A percentile compares a stretch with the other conserved stretches of the same genome.
Evolutionary conservation across 106 monocot species (phyloP).

Genomic region (Triglochin maritima): DNA sequence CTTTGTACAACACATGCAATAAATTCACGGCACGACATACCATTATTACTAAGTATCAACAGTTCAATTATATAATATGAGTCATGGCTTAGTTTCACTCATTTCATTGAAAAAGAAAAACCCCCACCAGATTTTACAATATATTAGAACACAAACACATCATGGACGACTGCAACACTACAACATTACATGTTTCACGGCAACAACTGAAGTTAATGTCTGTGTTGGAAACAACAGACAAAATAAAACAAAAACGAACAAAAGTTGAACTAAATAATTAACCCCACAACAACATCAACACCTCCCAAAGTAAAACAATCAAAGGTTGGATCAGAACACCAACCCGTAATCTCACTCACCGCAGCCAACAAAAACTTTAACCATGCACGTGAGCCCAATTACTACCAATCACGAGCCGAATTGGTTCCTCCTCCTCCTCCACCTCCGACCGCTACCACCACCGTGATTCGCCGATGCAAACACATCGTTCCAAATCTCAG

Average conservation of each 20-base stretch:
- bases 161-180: background rate
- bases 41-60: too few species aligned
- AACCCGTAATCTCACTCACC: background rate
- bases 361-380: background rate
- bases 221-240: background rate
- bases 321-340: background rate
- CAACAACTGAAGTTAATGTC: background rate
- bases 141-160: background rate
- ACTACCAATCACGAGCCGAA: background rate
- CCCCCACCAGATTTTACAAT: too few species aligned
- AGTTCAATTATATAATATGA: too few species aligned
- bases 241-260: background rate
- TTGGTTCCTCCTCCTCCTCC: background rate
- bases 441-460: background rate
- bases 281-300: background rate
- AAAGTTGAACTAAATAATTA: background rate
- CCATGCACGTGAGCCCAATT: background rate
- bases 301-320: background rate
- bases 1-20: too few species aligned
- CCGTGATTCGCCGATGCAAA: slow-evolving; percentile 16
- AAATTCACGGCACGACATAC: too few species aligned
- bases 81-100: too few species aligned
- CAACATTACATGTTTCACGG: background rate
- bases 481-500: slow-evolving; percentile 54
- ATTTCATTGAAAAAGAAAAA: too few species aligned